Percentiles rank a stretch among this genome's conserved stretches.
phyloP scores from a whole-genome alignment of 2,329 filamentous ascomycete species.

The Claviceps cyperi region DNA sequence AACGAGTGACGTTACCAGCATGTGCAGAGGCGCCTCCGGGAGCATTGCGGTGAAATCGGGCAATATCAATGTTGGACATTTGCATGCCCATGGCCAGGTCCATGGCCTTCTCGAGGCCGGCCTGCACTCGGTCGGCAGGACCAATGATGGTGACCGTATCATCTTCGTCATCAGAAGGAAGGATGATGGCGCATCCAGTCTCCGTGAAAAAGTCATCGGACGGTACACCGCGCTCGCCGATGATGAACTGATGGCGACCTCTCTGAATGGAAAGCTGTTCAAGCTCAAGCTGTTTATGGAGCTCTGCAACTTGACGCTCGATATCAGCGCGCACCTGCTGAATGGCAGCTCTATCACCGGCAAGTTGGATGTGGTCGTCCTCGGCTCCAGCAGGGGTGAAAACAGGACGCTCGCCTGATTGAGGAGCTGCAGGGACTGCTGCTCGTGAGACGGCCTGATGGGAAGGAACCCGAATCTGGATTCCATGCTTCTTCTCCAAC shows the following conservation, averaged over 20 bases:
- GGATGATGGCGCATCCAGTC: slow-evolving; percentile 77
- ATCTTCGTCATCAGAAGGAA: slow-evolving; percentile 65
- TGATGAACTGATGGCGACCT: slow-evolving; percentile 86
- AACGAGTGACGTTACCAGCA: slow-evolving; percentile 74
- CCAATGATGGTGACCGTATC: slow-evolving; percentile 79
- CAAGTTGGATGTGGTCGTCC: slow-evolving; percentile 69
- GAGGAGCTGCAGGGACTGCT: slow-evolving; percentile 48
- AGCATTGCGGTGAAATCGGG: slow-evolving; percentile 61
- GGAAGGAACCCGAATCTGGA: slow-evolving; percentile 70
- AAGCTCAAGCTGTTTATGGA: slow-evolving; percentile 61
- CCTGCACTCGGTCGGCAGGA: slow-evolving; percentile 55
- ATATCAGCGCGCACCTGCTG: slow-evolving; percentile 68
- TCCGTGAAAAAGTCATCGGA: slow-evolving; percentile 77
- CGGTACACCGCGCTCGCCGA: slow-evolving; percentile 67
- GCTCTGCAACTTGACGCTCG: slow-evolving; percentile 61
- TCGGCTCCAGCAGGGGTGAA: slow-evolving; percentile 55
- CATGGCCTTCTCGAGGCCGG: slow-evolving; percentile 70
- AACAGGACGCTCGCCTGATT: slow-evolving; percentile 47
- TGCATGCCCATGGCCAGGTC: slow-evolving; percentile 80
- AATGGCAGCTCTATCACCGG: slow-evolving; percentile 71
- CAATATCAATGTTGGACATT: slow-evolving; percentile 69
- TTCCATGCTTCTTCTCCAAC: slow-evolving; percentile 62
- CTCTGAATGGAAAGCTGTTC: slow-evolving; percentile 72
- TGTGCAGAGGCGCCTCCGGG: slow-evolving; percentile 61
- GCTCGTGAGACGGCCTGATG: slow-evolving; percentile 63